Conservation (phyloP, 352 stramenopile species). For the Pythium insidiosum region DNA sequence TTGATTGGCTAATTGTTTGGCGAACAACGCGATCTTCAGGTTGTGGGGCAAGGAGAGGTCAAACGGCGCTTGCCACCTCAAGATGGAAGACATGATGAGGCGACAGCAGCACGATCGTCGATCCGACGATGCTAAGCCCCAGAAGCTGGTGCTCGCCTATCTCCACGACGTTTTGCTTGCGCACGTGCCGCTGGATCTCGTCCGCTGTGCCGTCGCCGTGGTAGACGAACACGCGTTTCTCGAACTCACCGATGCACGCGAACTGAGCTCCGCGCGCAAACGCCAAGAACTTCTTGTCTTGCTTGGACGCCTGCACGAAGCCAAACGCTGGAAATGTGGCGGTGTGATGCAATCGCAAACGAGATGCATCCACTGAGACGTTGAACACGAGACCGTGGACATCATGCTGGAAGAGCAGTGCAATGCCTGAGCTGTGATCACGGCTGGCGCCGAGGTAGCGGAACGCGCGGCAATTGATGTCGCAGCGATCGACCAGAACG, state of each 20-base stretch:
- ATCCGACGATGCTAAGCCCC: conserved; percentile 38
- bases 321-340: conserved; percentile 68
- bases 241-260: conserved; percentile 72
- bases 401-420: conserved; percentile 76
- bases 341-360: conserved; percentile 30
- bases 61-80: too few species aligned
- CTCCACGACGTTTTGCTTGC: conserved; percentile 64
- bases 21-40: neutral
- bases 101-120: conserved; percentile 47
- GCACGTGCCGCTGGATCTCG: conserved; percentile 33
- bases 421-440: conserved; percentile 3
- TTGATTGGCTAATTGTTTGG: conserved; percentile 9
- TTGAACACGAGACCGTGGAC: conserved; percentile 70
- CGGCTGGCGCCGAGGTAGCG: conserved; percentile 37
- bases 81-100: conserved; percentile 24
- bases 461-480: conserved; percentile 64
- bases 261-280: conserved; percentile 41
- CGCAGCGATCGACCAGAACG: conserved; percentile 29
- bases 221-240: conserved; percentile 74
- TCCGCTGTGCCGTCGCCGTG: conserved; percentile 22
- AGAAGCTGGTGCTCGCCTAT: conserved; percentile 55
- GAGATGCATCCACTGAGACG: conserved; percentile 13
- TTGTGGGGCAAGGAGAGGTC: too few species aligned
- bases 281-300: conserved; percentile 81
- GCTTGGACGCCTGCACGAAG: conserved; percentile 83